Base-by-base conservation (phyloP, 1,139 yeast genomes). In the Blastobotrys elegans region DNA sequence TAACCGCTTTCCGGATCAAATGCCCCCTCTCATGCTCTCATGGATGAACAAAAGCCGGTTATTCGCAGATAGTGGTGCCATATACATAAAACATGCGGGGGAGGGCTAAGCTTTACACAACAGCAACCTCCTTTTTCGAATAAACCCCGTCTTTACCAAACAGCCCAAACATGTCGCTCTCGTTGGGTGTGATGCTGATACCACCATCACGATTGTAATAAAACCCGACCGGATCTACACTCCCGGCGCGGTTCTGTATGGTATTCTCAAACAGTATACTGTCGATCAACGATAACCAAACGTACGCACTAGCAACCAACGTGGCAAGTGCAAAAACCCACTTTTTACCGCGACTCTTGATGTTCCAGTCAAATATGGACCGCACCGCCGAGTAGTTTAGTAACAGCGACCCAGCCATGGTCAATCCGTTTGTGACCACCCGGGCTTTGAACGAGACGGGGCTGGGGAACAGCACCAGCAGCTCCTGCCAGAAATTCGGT, bases 401-500 rank as follows among this genome's bases (percentile, higher is more conserved):
- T 14, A 37, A 8, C 7, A 14, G 14, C 24, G 42, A 30, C n/a
- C 46, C 46, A 14, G 38, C 31, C 17, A 33, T 10, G 3, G 38
- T 33, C 2, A 17, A 14, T 16, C 16, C 2, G 16, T 29, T 26
- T 14, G 26, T 41, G 13, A 20, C 22, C 32, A 11, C 6, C 30
- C 26, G 29, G 10, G 11, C 43, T 4, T 10, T 3, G 3, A 7
- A 11, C 33, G 32, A 16, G 2, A 6, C 17, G 21, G 38, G 37
- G 7, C 44, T 31, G 11, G 46, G 46, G 18, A 43, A 18, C 13
- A 36, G n/a, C 14, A 2, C 10, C 18, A 36, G 37, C 7, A 21
- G 26, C 11, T 36, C 42, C 18, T 36, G 22, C 46, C 46, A 43
- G 16, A 43, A 43, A 6, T 37, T 29, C 17, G 42, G 42, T 10